Evolutionary conservation across 2,329 filamentous ascomycete species (phyloP).

Genomic region (Exophiala xenobiotica): DNA sequence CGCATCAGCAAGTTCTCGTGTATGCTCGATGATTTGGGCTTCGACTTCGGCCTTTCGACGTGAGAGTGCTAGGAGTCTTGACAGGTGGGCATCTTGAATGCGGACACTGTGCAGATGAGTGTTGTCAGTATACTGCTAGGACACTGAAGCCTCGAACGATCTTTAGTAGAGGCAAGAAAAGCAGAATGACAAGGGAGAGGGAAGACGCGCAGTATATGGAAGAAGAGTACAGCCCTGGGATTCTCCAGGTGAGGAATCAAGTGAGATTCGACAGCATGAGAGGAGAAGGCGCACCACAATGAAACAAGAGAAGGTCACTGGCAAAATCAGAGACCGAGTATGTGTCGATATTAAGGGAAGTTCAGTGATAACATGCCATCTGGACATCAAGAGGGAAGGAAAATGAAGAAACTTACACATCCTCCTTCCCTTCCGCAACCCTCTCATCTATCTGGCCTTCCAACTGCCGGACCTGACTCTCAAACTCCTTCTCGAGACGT

Average conservation of each 20-base stretch:
- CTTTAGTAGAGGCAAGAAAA: no score
- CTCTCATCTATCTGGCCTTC: slow-evolving; percentile 10
- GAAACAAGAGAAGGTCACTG: no score
- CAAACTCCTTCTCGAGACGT: slow-evolving; percentile 20
- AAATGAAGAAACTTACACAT: slow-evolving; percentile 8
- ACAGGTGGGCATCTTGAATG: slow-evolving; percentile 6
- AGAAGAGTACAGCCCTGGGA: no score
- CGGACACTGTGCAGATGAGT: slow-evolving; percentile 7
- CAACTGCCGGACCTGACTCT: slow-evolving; percentile 6
- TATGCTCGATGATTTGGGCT: slow-evolving; percentile 13
- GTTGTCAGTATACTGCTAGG: not conserved
- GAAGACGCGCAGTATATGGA: no score
- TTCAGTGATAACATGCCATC: no score
- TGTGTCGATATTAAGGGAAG: no score
- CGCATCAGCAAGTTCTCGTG: slow-evolving; percentile 18
- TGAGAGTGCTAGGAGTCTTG: slow-evolving; percentile 13
- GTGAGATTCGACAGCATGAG: no score
- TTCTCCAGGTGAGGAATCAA: no score
- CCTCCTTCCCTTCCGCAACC: not conserved
- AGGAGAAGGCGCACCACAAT: not conserved
- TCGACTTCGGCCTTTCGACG: slow-evolving; percentile 21
- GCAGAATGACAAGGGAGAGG: not conserved
- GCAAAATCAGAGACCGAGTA: no score
- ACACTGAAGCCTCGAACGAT: no score
- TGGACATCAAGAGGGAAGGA: not conserved